Evolutionary conservation across 2,329 filamentous ascomycete genomes (phyloP), one percentile per base, ranked within the genome.

Genomic region (Sporothrix pseudoabietina): DNA sequence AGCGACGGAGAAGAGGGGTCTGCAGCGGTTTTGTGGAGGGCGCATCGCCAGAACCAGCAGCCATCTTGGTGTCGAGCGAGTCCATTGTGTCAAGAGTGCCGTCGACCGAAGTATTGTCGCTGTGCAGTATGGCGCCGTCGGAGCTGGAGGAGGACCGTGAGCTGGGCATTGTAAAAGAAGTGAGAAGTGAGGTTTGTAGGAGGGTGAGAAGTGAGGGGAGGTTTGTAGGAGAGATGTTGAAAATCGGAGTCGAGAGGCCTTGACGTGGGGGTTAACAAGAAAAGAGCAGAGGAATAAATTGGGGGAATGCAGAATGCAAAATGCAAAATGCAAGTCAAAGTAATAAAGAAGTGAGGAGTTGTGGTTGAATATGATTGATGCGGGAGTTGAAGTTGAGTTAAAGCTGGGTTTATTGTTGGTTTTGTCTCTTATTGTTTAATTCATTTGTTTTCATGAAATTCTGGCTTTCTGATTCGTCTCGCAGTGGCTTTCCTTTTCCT

Each of bases 71-170:
- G 3, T n/a, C 30, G 35, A 26, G 30, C 19, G 22, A 44, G 19
- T 55, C 44, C 54, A 61, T 41, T 6, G 10, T 35, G 49, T 49
- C 71, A 12, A 54, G 61, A 0, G 71, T 49, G 14, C 55, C 22
- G 26, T 69, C 61, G 19, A 72, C 52, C 19, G 71, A 72, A 4
- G 71, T 72, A 39, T 69, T 69, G 30, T 72, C 71, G 71, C 71
- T 72, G 26, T 44, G 30, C 19, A 61, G n/a, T 12, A 61, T 39
- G 19, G 71, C 22, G 19, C 71, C 52, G 26, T 72, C 63, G 22
- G 63, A 69, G 30, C 71, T 69, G 39, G 63, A 39, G 1, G 41
- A 26, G 16, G 71, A 72, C 26, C 52, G 44, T 16, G 71, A 68
- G 26, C 49, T 72, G 59, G 47, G 26, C 65, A 54, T 52, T 52